A percentile compares a stretch with the other conserved stretches of the same genome.
Evolutionary conservation across 2,329 filamentous ascomycete species (phyloP).

Genomic region (Escovopsis weberi): DNA sequence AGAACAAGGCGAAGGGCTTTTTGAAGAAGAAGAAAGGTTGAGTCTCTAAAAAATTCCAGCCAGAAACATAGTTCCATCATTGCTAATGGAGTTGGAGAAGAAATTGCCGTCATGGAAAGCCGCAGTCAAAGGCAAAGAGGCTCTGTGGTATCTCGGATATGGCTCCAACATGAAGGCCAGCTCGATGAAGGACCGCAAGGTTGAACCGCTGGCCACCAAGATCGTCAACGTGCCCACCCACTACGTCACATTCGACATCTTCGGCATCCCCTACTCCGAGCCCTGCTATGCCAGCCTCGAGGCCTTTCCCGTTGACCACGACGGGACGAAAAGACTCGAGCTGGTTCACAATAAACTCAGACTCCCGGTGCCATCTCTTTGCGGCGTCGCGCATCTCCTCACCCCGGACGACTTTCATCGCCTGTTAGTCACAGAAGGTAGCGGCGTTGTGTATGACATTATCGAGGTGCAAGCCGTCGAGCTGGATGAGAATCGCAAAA

Average conservation of each 20-base stretch:
- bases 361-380: conserved; percentile 1
- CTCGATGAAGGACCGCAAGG: conserved; percentile 2
- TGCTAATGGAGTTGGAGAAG: not conserved
- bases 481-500: not conserved
- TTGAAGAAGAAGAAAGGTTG: too few species aligned
- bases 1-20: too few species aligned
- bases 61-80: too few species aligned
- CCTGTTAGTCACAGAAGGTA: conserved; percentile 2
- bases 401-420: conserved; percentile 3
- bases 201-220: conserved; percentile 3
- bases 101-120: conserved; percentile 1
- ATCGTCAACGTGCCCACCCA: conserved; percentile 4
- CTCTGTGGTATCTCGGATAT: conserved; percentile 5
- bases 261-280: conserved; percentile 5
- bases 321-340: not conserved
- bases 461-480: conserved; percentile 1
- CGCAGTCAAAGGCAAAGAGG: not conserved
- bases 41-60: too few species aligned
- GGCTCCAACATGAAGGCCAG: conserved; percentile 6
- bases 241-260: conserved; percentile 5
- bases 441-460: conserved; percentile 4
- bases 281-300: conserved; percentile 4
- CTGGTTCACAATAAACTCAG: not conserved
- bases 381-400: conserved; percentile 2
- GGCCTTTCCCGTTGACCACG: not conserved